phyloP scores from a whole-genome alignment of 83 land plant species.

The Isoetes engelmannii region DNA sequence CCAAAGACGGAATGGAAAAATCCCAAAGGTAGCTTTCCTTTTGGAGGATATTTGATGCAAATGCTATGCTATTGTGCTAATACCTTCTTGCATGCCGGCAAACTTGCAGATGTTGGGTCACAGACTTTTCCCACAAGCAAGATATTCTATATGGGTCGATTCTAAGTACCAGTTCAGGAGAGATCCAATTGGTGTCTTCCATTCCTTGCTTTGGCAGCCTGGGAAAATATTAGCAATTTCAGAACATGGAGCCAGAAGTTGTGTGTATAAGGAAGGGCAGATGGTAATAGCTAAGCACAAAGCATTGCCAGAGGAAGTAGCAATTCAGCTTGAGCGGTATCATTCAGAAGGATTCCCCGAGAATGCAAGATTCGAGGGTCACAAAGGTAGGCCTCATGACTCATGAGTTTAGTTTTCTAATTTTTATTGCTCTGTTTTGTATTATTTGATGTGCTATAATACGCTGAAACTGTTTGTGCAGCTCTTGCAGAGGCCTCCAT shows the following conservation, averaged over 20 bases:
- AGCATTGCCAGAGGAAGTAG: slow-evolving; percentile 93
- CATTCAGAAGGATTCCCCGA: slow-evolving; percentile 74
- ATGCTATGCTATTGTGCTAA: background rate
- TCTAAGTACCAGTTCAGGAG: slow-evolving; percentile 96
- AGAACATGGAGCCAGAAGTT: slow-evolving; percentile 92
- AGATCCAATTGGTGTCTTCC: slow-evolving; percentile 89
- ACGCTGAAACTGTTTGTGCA: slow-evolving; percentile 33
- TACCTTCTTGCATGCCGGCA: background rate
- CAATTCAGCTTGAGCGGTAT: slow-evolving; percentile 67
- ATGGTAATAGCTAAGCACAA: slow-evolving; percentile 88
- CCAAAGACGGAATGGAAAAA: slow-evolving; percentile 94
- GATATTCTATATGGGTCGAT: slow-evolving; percentile 95
- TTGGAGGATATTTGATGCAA: too few relatives aligned
- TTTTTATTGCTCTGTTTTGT: background rate
- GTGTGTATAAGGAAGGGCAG: slow-evolving; percentile 83
- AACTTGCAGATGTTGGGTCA: slow-evolving; percentile 75
- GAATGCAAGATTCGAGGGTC: slow-evolving; percentile 69
- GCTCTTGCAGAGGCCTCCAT: slow-evolving; percentile 96
- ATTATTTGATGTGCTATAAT: background rate
- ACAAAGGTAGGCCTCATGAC: slow-evolving; percentile 56
- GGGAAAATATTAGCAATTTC: slow-evolving; percentile 77
- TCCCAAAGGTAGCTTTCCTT: slow-evolving; percentile 68
- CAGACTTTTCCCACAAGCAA: slow-evolving; percentile 77
- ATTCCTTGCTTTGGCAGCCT: slow-evolving; percentile 83
- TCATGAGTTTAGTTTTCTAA: background rate